Percentiles rank a stretch among this genome's conserved stretches.
Conservation (phyloP, 192 early-diverging fungal genomes). For the Linnemannia zychae region DNA sequence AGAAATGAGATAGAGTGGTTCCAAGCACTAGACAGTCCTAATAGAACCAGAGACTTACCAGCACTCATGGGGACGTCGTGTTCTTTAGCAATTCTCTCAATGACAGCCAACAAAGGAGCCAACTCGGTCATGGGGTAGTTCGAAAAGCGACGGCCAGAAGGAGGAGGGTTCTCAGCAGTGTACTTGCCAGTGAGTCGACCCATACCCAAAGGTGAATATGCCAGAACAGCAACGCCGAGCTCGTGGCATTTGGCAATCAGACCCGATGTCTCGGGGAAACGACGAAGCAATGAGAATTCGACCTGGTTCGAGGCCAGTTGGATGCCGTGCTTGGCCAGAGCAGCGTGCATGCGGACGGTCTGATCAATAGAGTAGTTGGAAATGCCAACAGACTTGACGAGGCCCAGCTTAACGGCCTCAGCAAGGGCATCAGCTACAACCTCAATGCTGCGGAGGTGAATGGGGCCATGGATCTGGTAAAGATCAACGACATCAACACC, state of each 20-base stretch:
- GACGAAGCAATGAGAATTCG: slow-evolving; percentile 67
- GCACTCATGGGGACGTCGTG: slow-evolving; percentile 43
- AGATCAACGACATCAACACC: slow-evolving; percentile 61
- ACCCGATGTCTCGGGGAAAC: slow-evolving; percentile 75
- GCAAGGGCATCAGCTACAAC: slow-evolving; percentile 63
- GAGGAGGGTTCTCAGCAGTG: slow-evolving; percentile 50
- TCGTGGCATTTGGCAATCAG: slow-evolving; percentile 78
- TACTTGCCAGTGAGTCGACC: slow-evolving; percentile 78
- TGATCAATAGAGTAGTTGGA: slow-evolving; percentile 64
- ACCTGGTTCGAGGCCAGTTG: slow-evolving; percentile 65
- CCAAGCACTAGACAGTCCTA: too few species aligned
- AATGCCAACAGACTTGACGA: slow-evolving; percentile 64
- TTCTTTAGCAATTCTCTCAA: slow-evolving; percentile 48
- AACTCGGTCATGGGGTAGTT: slow-evolving; percentile 51
- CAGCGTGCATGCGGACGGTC: slow-evolving; percentile 57
- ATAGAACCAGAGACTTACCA: slow-evolving; percentile 20
- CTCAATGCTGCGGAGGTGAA: slow-evolving; percentile 61
- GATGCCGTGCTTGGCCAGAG: slow-evolving; percentile 58
- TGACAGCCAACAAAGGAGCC: slow-evolving; percentile 28
- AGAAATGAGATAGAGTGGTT: neutral
- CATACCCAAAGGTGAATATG: slow-evolving; percentile 80
- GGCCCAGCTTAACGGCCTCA: slow-evolving; percentile 58
- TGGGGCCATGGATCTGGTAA: slow-evolving; percentile 66
- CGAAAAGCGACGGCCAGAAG: slow-evolving; percentile 34
- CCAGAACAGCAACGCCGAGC: slow-evolving; percentile 78